phyloP scores from a whole-genome alignment of 768 basidiomycete species.

The Russula abietina region DNA sequence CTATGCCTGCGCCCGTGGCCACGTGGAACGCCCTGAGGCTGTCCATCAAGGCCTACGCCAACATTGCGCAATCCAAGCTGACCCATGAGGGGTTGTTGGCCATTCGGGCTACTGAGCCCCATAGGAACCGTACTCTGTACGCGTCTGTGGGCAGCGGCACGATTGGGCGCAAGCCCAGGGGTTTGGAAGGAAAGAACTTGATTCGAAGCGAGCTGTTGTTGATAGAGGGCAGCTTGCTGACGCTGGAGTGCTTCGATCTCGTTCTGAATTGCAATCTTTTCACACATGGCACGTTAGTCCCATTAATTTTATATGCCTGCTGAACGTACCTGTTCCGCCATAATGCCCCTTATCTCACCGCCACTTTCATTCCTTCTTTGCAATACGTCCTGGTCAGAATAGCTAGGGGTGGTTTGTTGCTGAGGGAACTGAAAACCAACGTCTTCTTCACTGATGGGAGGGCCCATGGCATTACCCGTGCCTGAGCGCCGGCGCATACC shows the following conservation, averaged over 20 bases:
- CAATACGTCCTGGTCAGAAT: conserved; percentile 31
- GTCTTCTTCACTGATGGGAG: conserved; percentile 77
- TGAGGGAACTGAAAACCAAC: conserved; percentile 79
- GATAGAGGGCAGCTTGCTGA: conserved; percentile 85
- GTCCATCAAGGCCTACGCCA: conserved; percentile 56
- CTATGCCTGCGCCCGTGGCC: conserved; percentile 88
- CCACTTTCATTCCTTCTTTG: conserved; percentile 55
- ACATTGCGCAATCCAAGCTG: conserved; percentile 60
- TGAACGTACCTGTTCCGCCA: conserved; percentile 83
- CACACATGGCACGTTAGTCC: conserved; percentile 10
- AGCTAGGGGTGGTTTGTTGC: conserved; percentile 36
- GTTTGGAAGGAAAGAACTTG: conserved; percentile 77
- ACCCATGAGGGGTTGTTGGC: conserved; percentile 54
- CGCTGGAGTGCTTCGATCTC: conserved; percentile 89
- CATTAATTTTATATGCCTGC: background rate
- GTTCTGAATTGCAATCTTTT: conserved; percentile 77
- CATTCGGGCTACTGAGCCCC: conserved; percentile 38
- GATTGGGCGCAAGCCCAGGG: conserved; percentile 62
- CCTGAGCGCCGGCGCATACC: conserved; percentile 53
- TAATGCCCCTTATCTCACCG: conserved; percentile 79
- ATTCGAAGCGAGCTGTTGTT: conserved; percentile 85
- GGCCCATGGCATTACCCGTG: conserved; percentile 51
- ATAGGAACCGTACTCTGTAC: conserved; percentile 81
- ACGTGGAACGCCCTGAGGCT: conserved; percentile 60
- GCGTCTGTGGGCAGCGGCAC: conserved; percentile 59